These are phyloP conservation scores for Recurvomyces mirabilis DNA, from an alignment of 495 filamentous ascomycete species.

Conservation along the genomic window DNA sequence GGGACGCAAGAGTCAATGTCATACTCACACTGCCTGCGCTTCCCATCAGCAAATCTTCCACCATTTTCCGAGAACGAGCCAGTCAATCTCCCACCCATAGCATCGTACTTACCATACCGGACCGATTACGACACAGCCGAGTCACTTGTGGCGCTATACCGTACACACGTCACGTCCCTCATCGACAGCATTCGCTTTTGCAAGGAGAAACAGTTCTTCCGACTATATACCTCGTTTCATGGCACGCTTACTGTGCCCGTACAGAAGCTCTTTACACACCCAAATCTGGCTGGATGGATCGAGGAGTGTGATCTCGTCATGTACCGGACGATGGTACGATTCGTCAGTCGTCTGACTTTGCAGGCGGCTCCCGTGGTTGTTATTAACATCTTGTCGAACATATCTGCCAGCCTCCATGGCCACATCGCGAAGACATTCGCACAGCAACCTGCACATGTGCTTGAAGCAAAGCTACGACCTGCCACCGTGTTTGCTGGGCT, in stretches of 20 bases:
- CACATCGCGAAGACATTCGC: constrained; percentile 76
- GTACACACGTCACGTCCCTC: constrained; percentile 86
- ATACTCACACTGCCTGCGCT: constrained; percentile 51
- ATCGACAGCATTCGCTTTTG: constrained; percentile 91
- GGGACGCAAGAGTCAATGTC: constrained; percentile 16
- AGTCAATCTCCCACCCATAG: constrained; percentile 66
- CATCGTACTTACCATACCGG: constrained; percentile 56
- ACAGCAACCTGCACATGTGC: constrained; percentile 66
- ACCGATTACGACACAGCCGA: constrained; percentile 76
- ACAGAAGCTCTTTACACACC: constrained; percentile 82
- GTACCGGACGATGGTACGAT: constrained; percentile 91
- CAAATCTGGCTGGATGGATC: constrained; percentile 79
- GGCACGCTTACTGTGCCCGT: constrained; percentile 93
- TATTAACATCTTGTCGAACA: constrained; percentile 68
- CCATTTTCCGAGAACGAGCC: constrained; percentile 41
- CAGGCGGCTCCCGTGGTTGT: constrained; percentile 81
- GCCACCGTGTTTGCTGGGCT: constrained; percentile 81
- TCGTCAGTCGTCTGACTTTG: constrained; percentile 70
- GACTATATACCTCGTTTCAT: constrained; percentile 89
- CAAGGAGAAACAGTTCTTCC: constrained; percentile 88
- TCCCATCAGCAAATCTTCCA: constrained; percentile 44
- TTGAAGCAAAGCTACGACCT: constrained; percentile 73
- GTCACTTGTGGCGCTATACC: constrained; percentile 73
- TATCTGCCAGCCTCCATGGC: constrained; percentile 63
- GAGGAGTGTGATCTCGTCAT: constrained; percentile 88